Evolutionary conservation across 1,139 yeast species (phyloP).

Genomic region (Candida pseudocylindracea): DNA sequence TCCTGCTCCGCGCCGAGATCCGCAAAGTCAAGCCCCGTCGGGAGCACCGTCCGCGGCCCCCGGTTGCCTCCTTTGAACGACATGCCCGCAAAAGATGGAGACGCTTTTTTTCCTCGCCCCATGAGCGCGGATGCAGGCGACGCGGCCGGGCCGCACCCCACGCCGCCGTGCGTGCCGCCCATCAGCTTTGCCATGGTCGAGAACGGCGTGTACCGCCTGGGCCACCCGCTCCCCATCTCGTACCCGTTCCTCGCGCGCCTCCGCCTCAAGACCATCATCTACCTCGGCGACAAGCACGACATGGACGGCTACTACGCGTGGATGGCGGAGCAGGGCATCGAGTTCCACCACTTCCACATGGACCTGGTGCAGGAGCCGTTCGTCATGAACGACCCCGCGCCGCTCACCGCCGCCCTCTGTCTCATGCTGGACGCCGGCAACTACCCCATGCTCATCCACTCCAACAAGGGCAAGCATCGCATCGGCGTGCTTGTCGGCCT

Average conservation of each 20-base stretch:
- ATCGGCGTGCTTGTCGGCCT: constrained; percentile 83
- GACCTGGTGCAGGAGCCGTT: constrained; percentile 61
- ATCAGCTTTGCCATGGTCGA: constrained; percentile 77
- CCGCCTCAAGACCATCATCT: constrained; percentile 56
- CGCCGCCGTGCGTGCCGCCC: constrained; percentile 47
- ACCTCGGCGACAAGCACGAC: constrained; percentile 43
- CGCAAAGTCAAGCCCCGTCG: no score
- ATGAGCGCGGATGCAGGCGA: constrained; percentile 1
- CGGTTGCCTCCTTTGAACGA: background rate
- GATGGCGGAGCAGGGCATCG: constrained; percentile 33
- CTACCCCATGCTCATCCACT: constrained; percentile 74
- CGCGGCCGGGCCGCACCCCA: no score
- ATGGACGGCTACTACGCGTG: constrained; percentile 36
- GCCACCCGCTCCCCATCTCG: constrained; percentile 80
- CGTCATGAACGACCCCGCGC: constrained; percentile 15
- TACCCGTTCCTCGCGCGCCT: constrained; percentile 56
- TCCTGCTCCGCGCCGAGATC: no score
- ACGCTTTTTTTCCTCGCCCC: background rate
- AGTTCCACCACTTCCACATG: constrained; percentile 39
- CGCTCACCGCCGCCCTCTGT: constrained; percentile 33
- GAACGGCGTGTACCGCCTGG: constrained; percentile 72
- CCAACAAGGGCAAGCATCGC: constrained; percentile 89
- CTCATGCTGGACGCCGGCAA: constrained; percentile 46
- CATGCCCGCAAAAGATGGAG: background rate
- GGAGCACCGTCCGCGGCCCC: background rate